phyloP scores from a whole-genome alignment of 371 early-diverging fungal genomes.

The Mortierella sp. region DNA sequence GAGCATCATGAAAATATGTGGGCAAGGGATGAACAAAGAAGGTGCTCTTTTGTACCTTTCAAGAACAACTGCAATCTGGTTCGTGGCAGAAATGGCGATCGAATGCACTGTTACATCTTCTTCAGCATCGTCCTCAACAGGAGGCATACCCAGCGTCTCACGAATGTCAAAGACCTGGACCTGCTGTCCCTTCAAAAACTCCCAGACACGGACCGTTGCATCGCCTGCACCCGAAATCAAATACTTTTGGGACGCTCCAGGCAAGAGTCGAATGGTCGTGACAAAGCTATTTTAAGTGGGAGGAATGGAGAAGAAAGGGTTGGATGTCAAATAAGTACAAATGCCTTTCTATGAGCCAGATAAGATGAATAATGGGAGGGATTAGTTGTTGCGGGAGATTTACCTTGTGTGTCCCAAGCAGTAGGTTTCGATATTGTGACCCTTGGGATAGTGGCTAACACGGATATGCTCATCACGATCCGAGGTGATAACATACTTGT shows the following conservation, averaged over 20 bases:
- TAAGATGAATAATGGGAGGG: background rate
- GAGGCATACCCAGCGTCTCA: conserved; percentile 45
- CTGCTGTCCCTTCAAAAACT: conserved; percentile 61
- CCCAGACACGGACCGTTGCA: conserved; percentile 82
- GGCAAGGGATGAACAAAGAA: too few species aligned
- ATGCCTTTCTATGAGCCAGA: too few species aligned
- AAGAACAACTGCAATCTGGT: conserved; percentile 42
- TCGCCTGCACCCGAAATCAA: conserved; percentile 93
- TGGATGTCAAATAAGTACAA: too few species aligned
- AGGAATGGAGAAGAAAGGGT: too few species aligned
- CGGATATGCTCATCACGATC: conserved; percentile 98
- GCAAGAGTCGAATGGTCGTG: conserved; percentile 63
- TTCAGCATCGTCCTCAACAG: conserved; percentile 54
- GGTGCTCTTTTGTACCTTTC: too few species aligned
- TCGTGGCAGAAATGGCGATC: conserved; percentile 35
- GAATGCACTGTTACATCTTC: conserved; percentile 40
- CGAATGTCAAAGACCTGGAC: conserved; percentile 56
- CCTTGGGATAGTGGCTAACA: conserved; percentile 87
- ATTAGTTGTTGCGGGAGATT: background rate
- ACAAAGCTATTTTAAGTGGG: conserved; percentile 64
- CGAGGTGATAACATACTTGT: conserved; percentile 82
- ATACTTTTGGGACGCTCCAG: conserved; percentile 58
- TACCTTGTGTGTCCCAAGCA: conserved; percentile 94
- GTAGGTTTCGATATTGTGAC: conserved; percentile 88
- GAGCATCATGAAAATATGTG: too few species aligned